Evolutionary conservation across 768 basidiomycete species (phyloP).

Genomic region (Lanmaoa pseudosensibilis): DNA sequence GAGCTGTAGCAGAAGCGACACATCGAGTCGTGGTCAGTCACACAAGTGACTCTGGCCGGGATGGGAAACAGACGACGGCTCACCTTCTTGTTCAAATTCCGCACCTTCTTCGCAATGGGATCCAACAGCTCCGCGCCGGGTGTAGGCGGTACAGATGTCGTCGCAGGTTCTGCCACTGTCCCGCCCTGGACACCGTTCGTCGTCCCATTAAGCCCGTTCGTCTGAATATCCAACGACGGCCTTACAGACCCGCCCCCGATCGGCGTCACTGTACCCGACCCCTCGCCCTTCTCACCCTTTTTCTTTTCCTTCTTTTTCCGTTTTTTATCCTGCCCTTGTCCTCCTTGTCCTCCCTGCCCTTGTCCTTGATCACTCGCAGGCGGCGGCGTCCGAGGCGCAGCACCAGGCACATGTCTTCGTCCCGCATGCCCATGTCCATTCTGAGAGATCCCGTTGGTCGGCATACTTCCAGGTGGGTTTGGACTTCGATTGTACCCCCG

Average conservation of each 20-base stretch:
- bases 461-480: conserved; percentile 49
- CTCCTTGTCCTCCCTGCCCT: background rate
- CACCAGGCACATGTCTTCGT: conserved; percentile 66
- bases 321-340: conserved; percentile 35
- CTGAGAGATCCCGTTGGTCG: conserved; percentile 33
- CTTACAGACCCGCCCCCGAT: conserved; percentile 24
- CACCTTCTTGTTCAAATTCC: conserved; percentile 96
- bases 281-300: conserved; percentile 42
- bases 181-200: conserved; percentile 20
- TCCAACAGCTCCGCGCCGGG: conserved; percentile 68
- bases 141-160: conserved; percentile 46
- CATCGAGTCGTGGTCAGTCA: background rate
- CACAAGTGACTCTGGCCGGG: background rate
- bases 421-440: conserved; percentile 32
- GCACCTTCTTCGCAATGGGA: conserved; percentile 84
- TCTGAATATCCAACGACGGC: conserved; percentile 40
- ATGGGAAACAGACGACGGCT: background rate
- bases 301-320: conserved; percentile 59
- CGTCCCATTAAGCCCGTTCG: conserved; percentile 22
- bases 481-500: conserved; percentile 60
- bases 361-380: conserved; percentile 37
- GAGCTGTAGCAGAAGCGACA: conserved; percentile 48
- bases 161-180: conserved; percentile 4
- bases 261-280: conserved; percentile 32
- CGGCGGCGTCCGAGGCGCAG: conserved; percentile 51